A percentile compares a stretch with the other conserved stretches of the same genome.
Conservation (phyloP, 495 filamentous ascomycete species). For the Astrocystis sublimbata region DNA sequence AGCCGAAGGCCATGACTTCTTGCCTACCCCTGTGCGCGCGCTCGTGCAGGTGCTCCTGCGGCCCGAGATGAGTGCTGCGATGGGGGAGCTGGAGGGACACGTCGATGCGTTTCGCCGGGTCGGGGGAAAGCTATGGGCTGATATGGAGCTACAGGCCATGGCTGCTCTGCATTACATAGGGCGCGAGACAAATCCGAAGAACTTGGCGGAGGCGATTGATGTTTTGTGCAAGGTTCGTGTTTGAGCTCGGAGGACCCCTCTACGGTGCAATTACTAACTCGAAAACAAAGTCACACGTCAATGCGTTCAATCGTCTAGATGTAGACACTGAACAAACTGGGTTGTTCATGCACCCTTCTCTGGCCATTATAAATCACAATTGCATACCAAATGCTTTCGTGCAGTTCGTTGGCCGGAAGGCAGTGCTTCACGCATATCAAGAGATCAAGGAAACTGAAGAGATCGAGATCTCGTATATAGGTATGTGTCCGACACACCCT, state of each 20-base stretch:
- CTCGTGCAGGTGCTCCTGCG: conserved; percentile 47
- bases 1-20: conserved; percentile 20
- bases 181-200: conserved; percentile 27
- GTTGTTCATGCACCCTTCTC: conserved; percentile 43
- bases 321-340: conserved; percentile 40
- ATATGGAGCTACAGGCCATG: conserved; percentile 48
- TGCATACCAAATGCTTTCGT: conserved; percentile 55
- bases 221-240: conserved; percentile 28
- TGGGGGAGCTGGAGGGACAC: conserved; percentile 39
- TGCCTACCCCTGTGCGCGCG: conserved; percentile 52
- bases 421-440: conserved; percentile 40
- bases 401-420: conserved; percentile 44
- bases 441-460: conserved; percentile 48
- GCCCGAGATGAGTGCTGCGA: conserved; percentile 29
- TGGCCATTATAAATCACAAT: conserved; percentile 57
- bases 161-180: conserved; percentile 44
- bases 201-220: conserved; percentile 35
- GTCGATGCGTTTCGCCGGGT: conserved; percentile 29
- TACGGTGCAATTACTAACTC: neutral
- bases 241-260: neutral
- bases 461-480: conserved; percentile 54
- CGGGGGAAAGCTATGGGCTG: conserved; percentile 30
- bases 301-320: conserved; percentile 48
- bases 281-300: conserved; percentile 42
- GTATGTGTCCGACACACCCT: conserved; percentile 29